Conservation (phyloP, 2,329 filamentous ascomycete genomes). For the Exophiala lecanii-corni region DNA sequence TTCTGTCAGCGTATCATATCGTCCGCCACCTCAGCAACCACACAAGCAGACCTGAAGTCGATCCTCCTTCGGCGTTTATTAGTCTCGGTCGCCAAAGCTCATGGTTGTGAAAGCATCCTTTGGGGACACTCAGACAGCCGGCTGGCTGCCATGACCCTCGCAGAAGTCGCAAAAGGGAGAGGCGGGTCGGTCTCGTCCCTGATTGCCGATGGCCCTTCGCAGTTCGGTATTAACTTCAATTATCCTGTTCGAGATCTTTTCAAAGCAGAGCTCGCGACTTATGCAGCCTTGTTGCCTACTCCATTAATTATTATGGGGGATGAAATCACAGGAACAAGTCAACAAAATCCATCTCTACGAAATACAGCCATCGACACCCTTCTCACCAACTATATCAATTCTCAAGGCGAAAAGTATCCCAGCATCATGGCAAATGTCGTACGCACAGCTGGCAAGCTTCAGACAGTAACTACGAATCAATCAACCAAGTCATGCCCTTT, state of each 20-base stretch:
- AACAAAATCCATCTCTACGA: conserved; percentile 45
- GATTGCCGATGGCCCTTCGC: conserved; percentile 67
- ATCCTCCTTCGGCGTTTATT: conserved; percentile 70
- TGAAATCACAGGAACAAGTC: conserved; percentile 12
- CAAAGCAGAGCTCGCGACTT: conserved; percentile 70
- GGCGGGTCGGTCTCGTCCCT: conserved; percentile 80
- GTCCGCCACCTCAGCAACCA: conserved; percentile 66
- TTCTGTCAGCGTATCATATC: conserved; percentile 54
- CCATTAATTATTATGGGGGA: background rate
- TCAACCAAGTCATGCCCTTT: background rate
- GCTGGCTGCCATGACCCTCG: conserved; percentile 77
- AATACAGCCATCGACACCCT: conserved; percentile 86
- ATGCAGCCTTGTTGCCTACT: conserved; percentile 46
- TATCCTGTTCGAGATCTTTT: conserved; percentile 83
- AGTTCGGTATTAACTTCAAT: conserved; percentile 58
- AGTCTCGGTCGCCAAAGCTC: conserved; percentile 56
- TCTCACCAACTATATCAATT: conserved; percentile 81
- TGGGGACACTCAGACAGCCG: conserved; percentile 84
- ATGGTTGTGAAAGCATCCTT: conserved; percentile 65
- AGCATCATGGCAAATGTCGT: conserved; percentile 95
- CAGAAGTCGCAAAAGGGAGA: conserved; percentile 85
- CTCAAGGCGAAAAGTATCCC: conserved; percentile 79
- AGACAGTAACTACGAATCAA: conserved; percentile 29
- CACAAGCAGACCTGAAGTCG: conserved; percentile 66
- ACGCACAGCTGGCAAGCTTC: conserved; percentile 78